Conservation (phyloP, 306 rosid genomes). For the Cicer pinnatifidum region DNA sequence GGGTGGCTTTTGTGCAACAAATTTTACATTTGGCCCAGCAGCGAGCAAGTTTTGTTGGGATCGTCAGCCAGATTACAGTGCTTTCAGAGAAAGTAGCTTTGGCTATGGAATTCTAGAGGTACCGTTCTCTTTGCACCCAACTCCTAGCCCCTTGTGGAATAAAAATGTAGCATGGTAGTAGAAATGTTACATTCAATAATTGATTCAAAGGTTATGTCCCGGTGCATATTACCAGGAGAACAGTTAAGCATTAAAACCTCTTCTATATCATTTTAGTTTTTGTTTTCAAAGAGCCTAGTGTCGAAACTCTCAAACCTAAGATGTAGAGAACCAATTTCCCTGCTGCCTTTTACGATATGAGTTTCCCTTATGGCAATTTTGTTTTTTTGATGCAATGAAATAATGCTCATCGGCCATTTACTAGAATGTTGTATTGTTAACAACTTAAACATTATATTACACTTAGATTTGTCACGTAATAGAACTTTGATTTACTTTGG, state of each 20-base stretch:
- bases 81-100: conserved; percentile 77
- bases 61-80: conserved; percentile 72
- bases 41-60: conserved; percentile 79
- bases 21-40: conserved; percentile 68
- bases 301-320: no score
- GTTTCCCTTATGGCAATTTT: no score
- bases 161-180: not conserved
- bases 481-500: conserved; percentile 3
- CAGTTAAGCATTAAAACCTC: conserved; percentile 16
- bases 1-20: conserved; percentile 69
- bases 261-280: conserved; percentile 24
- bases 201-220: not conserved
- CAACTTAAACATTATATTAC: not conserved
- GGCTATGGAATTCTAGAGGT: conserved; percentile 87
- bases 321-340: no score
- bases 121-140: conserved; percentile 31
- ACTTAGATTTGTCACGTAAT: not conserved
- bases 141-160: conserved; percentile 1
- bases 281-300: no score
- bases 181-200: conserved; percentile 23
- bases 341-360: no score
- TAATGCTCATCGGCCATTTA: not conserved
- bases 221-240: not conserved
- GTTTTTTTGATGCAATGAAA: conserved; percentile 11
- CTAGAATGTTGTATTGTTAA: conserved; percentile 14